Evolutionary conservation across 2,329 filamentous ascomycete genomes (phyloP).

Genomic region (Cryphonectria japonica): DNA sequence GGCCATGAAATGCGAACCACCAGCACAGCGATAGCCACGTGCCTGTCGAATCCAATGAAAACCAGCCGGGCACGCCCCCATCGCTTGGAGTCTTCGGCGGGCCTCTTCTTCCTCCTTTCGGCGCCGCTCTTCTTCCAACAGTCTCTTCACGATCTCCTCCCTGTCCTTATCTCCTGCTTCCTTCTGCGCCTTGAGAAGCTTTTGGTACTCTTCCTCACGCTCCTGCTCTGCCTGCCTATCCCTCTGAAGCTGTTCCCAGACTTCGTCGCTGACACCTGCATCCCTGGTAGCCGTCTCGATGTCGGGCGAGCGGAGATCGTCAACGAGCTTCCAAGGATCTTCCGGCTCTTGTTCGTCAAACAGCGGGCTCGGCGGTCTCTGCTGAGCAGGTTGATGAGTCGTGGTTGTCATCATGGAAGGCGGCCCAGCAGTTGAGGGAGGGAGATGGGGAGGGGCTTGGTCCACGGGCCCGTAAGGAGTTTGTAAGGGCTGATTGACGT

Average conservation of each 20-base stretch:
- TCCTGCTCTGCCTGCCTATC: conserved; percentile 48
- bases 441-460: background rate
- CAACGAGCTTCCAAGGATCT: background rate
- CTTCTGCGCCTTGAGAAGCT: conserved; percentile 39
- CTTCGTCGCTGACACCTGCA: conserved; percentile 58
- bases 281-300: conserved; percentile 49
- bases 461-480: background rate
- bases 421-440: background rate
- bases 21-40: conserved; percentile 65
- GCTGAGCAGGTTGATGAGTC: background rate
- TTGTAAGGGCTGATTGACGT: background rate
- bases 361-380: background rate
- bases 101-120: conserved; percentile 45
- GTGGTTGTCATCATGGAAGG: background rate
- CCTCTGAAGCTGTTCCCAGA: conserved; percentile 63
- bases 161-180: conserved; percentile 38
- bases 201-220: conserved; percentile 43
- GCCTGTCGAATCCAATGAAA: conserved; percentile 65
- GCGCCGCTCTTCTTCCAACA: conserved; percentile 45
- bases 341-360: conserved; percentile 4
- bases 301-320: conserved; percentile 1
- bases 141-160: conserved; percentile 42
- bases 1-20: conserved; percentile 59
- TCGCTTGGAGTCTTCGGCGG: conserved; percentile 48
- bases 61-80: conserved; percentile 61